Evolutionary conservation across 768 basidiomycete genomes (phyloP).

Genomic region (Tylopilus felleus): DNA sequence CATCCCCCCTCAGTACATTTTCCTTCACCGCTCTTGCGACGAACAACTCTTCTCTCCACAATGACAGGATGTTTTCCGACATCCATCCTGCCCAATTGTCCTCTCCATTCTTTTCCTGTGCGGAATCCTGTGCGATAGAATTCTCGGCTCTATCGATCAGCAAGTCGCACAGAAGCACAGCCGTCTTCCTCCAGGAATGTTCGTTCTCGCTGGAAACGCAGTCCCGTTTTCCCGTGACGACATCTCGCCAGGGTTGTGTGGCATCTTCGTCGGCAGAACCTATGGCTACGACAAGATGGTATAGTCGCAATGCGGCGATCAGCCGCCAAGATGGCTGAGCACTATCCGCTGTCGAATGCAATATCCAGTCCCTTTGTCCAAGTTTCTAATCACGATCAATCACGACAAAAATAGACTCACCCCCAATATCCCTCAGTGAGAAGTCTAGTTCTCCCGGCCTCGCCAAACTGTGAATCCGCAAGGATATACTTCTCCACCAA

Average conservation of each 20-base stretch:
- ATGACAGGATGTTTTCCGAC: constrained; percentile 37
- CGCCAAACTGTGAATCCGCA: constrained; percentile 37
- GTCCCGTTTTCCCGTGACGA: constrained; percentile 44
- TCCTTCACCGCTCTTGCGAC: constrained; percentile 48
- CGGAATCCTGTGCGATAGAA: constrained; percentile 4
- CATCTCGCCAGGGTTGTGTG: constrained; percentile 52
- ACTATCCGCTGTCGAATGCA: constrained; percentile 57
- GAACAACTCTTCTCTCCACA: constrained; percentile 62
- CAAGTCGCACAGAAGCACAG: constrained; percentile 38
- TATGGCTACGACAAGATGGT: constrained; percentile 43
- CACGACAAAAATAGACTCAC: constrained; percentile 39
- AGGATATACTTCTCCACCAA: constrained; percentile 51
- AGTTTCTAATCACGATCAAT: not conserved
- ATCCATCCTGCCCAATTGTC: constrained; percentile 34
- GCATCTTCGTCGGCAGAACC: constrained; percentile 25
- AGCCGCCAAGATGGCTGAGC: constrained; percentile 81
- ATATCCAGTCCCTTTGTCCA: constrained; percentile 67
- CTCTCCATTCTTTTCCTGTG: not conserved
- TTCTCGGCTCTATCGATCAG: constrained; percentile 34
- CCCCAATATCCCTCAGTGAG: constrained; percentile 77
- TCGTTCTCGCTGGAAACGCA: constrained; percentile 50
- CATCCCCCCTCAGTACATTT: constrained; percentile 44
- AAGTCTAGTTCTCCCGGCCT: constrained; percentile 52
- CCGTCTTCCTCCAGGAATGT: constrained; percentile 41
- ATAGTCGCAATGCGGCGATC: constrained; percentile 66